These are phyloP conservation scores for Nicotiana attenuata DNA, from an alignment of 257 asterid species.

Conservation along the genomic window DNA sequence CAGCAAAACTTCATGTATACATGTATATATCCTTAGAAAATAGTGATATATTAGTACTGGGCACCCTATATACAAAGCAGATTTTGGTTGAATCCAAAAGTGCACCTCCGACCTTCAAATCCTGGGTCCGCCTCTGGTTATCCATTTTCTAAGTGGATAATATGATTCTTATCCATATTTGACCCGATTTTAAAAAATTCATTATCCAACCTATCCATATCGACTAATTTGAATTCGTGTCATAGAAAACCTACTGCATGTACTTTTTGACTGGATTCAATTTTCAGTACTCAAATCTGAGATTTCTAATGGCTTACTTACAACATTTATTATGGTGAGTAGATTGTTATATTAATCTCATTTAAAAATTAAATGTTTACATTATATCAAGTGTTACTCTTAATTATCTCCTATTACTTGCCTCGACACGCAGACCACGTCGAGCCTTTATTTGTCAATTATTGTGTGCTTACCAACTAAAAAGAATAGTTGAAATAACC, in stretches of 20 bases:
- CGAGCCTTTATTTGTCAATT: background rate
- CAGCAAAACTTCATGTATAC: too few relatives aligned
- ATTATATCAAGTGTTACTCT: background rate
- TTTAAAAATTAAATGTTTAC: background rate
- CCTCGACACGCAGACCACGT: background rate
- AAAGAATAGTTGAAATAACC: background rate
- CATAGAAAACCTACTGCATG: background rate
- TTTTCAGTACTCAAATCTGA: background rate
- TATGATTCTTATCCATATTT: too few relatives aligned
- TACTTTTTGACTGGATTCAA: background rate
- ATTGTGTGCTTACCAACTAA: background rate
- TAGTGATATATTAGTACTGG: too few relatives aligned
- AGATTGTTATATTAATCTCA: background rate
- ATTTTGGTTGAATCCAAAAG: too few relatives aligned
- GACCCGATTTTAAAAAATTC: too few relatives aligned
- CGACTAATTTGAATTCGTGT: background rate
- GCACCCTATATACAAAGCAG: too few relatives aligned
- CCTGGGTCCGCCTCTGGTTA: too few relatives aligned
- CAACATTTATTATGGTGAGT: background rate
- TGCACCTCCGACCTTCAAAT: too few relatives aligned
- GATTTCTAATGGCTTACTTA: rapidly evolving
- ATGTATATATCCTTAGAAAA: too few relatives aligned
- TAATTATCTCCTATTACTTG: background rate
- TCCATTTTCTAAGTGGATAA: too few relatives aligned
- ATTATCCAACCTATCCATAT: too few relatives aligned